Evolutionary conservation across 1,284 basidiomycete species (phyloP), one percentile per base, ranked within the genome.

Genomic region (Moniliophthora roreri): DNA sequence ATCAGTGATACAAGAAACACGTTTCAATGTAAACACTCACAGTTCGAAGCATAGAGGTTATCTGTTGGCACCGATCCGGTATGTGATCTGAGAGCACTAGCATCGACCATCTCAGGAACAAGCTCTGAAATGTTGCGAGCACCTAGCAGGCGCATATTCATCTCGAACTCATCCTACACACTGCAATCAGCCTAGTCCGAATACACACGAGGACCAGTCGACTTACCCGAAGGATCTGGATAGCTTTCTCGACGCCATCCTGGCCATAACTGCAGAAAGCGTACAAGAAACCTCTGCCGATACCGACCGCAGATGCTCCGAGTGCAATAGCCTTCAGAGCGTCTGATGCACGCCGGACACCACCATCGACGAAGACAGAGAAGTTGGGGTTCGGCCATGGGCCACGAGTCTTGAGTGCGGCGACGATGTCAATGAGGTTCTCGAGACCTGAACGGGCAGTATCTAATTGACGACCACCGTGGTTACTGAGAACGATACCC

Each of bases 321-420:
- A 98, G 76, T 0, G 94, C 93, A 48, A 98, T 70, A 6, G 94
- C 95, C 69, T 98, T 98, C 60, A 98, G 74, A 0, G 97, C 90
- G 68, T 98, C 95, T 9, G 89, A 93, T 0, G 93, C 93, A 40
- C 95, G 78, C 48, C 95, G 80, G 8, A 97, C 91, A 53, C 95
- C 95, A 16, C 95, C 95, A 66, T 98, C 95, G 6, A 98, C 83
- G 64, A 93, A 95, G 48, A 98, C 75, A 66, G 93, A 85, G 72
- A 97, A 97, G 53, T 83, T 87, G 40, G 79, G 76, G 53, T 82
- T 80, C 11, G 88, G 88, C 11, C 62, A 69, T 35, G 85, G 57
- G 0, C 82, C 82, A 26, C 91, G 81, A 46, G 82, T 80, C 62
- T 81, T 84, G 18, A 98, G 80, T 54, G 88, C 85, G 6, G 73